These are phyloP conservation scores for Jacaranda mimosifolia DNA, from an alignment of 257 asterid species.

Conservation along the genomic window DNA sequence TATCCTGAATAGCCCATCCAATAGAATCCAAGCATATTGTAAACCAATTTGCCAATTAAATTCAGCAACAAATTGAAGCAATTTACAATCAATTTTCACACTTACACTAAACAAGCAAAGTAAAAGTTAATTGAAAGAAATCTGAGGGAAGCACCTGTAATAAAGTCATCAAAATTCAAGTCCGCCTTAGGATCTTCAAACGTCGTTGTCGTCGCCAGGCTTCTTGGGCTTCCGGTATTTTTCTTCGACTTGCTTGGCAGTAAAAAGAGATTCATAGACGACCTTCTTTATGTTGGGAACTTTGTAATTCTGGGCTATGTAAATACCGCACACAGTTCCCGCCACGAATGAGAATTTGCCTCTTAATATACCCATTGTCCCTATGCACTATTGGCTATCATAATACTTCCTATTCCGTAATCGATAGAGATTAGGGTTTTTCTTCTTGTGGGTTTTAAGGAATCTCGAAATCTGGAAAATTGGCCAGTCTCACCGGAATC, in stretches of 20 bases:
- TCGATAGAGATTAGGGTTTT: background rate
- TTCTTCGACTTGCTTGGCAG: slow-evolving; percentile 61
- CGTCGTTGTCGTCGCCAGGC: slow-evolving; percentile 51
- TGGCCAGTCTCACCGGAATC: background rate
- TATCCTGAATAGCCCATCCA: background rate
- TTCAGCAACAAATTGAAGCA: background rate
- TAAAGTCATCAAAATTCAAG: background rate
- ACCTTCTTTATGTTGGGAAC: slow-evolving; percentile 58
- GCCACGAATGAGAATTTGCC: slow-evolving; percentile 46
- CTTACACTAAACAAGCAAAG: background rate
- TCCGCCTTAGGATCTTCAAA: background rate
- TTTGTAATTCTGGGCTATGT: slow-evolving; percentile 65
- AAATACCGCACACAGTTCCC: slow-evolving; percentile 57
- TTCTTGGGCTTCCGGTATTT: slow-evolving; percentile 68
- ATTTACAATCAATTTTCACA: background rate
- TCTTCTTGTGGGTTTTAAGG: background rate
- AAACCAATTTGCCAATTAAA: background rate
- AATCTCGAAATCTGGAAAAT: background rate
- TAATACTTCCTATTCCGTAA: background rate
- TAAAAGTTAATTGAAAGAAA: background rate
- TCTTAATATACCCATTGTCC: slow-evolving; percentile 47
- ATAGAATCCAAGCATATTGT: background rate
- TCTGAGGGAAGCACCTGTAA: slow-evolving; percentile 24
- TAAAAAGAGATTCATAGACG: slow-evolving; percentile 46
- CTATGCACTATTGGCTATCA: background rate